Evolutionary conservation across 257 asterid genomes (phyloP).

Genomic region (Rhazya stricta): DNA sequence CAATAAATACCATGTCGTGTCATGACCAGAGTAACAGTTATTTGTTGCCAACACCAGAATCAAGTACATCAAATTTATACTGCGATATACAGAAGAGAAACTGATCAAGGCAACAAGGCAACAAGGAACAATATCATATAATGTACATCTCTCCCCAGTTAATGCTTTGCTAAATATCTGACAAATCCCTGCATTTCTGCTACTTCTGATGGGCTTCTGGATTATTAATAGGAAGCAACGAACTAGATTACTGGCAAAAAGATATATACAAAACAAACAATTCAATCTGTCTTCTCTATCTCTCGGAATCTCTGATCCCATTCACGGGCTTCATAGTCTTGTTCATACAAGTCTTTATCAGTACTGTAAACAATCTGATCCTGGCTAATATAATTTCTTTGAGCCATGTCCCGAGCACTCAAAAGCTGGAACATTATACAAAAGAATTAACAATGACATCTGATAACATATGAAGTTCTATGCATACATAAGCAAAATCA

Average conservation of each 20-base stretch:
- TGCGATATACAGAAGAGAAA: neutral
- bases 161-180: neutral
- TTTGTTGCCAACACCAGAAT: neutral
- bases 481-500: no score
- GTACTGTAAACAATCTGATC: conserved; percentile 88
- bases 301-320: conserved; percentile 74
- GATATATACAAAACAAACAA: neutral
- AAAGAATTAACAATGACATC: neutral
- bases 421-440: conserved; percentile 44
- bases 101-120: neutral
- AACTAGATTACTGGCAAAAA: neutral
- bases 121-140: neutral
- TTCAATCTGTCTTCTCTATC: conserved; percentile 43
- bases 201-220: neutral
- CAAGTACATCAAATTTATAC: no score
- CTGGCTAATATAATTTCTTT: conserved; percentile 70
- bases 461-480: neutral
- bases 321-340: conserved; percentile 71
- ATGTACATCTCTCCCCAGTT: neutral
- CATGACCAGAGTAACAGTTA: no score
- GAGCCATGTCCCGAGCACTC: conserved; percentile 97
- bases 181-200: neutral
- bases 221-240: neutral
- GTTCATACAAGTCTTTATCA: conserved; percentile 65
- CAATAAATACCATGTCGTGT: no score